A percentile compares a stretch with the other conserved stretches of the same genome.
Conservation (phyloP, 305 asterid species). For the Solanum hybrid region DNA sequence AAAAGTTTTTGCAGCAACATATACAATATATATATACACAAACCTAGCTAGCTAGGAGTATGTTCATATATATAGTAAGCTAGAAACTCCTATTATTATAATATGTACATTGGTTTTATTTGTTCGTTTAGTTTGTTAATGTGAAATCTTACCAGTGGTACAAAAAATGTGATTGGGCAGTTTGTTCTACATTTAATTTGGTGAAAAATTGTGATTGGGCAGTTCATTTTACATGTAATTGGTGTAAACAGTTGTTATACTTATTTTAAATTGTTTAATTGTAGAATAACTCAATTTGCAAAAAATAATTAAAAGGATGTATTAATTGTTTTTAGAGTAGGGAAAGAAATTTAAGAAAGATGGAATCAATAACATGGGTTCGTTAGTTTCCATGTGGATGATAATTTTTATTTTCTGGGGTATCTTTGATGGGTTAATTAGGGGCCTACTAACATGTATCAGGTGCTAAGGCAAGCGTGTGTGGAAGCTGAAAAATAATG, state of each 20-base stretch:
- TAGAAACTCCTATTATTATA: neutral
- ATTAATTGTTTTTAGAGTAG: neutral
- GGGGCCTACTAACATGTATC: conserved; percentile 68
- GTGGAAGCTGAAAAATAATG: neutral
- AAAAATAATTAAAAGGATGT: neutral
- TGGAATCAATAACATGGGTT: conserved; percentile 41
- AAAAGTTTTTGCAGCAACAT: neutral
- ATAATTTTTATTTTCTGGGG: conserved; percentile 9
- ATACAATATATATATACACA: neutral
- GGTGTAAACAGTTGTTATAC: neutral
- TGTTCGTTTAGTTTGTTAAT: neutral
- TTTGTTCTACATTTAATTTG: too few species aligned
- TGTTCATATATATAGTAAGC: neutral
- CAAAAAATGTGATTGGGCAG: neutral
- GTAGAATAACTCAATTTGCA: neutral
- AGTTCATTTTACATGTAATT: neutral
- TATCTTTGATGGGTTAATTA: conserved; percentile 20
- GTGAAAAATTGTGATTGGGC: too few species aligned
- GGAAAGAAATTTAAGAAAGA: neutral
- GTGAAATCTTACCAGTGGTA: neutral
- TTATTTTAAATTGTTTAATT: neutral
- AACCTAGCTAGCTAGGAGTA: neutral
- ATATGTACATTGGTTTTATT: neutral
- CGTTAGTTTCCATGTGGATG: conserved; percentile 39
- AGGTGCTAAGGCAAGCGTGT: conserved; percentile 8